These are phyloP conservation scores for Pseudogymnoascus sp. DNA, from an alignment of 2,329 filamentous ascomycete species.

Conservation along the genomic window DNA sequence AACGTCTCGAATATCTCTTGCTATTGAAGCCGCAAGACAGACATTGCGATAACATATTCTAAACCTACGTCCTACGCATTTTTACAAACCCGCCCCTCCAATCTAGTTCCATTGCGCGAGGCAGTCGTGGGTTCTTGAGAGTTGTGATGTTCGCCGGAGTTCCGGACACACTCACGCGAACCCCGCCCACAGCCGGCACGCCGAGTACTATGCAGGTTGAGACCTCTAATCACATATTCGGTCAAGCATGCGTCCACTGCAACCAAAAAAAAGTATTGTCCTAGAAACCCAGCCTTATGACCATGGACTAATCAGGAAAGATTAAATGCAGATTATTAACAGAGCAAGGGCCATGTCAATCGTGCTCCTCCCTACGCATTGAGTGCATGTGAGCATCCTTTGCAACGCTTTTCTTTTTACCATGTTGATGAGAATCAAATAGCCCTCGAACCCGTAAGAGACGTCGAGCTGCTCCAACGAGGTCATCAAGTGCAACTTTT, in stretches of 20 bases:
- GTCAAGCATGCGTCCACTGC: slow-evolving; percentile 26
- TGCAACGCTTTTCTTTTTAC: background rate
- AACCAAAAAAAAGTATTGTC: slow-evolving; percentile 25
- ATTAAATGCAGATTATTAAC: slow-evolving; percentile 25
- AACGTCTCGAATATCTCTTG: background rate
- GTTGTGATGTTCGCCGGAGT: background rate
- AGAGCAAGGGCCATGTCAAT: slow-evolving; percentile 18
- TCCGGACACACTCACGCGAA: background rate
- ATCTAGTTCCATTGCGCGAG: background rate
- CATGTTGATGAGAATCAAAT: background rate
- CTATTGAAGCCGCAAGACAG: background rate
- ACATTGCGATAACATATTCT: background rate
- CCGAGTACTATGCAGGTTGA: background rate
- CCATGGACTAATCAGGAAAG: slow-evolving; percentile 12
- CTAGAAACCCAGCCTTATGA: background rate
- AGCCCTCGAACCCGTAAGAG: slow-evolving; percentile 6
- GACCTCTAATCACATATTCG: background rate
- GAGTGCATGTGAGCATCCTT: slow-evolving; percentile 4
- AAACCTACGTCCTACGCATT: background rate
- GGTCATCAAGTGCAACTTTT: background rate
- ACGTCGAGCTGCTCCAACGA: background rate
- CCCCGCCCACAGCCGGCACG: background rate
- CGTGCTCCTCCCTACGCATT: background rate
- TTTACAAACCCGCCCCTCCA: background rate
- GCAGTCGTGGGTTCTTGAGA: background rate